Percentiles rank a stretch among this genome's conserved stretches.
phyloP scores from a whole-genome alignment of 805 yeast genomes.

The Candida odintsovae region DNA sequence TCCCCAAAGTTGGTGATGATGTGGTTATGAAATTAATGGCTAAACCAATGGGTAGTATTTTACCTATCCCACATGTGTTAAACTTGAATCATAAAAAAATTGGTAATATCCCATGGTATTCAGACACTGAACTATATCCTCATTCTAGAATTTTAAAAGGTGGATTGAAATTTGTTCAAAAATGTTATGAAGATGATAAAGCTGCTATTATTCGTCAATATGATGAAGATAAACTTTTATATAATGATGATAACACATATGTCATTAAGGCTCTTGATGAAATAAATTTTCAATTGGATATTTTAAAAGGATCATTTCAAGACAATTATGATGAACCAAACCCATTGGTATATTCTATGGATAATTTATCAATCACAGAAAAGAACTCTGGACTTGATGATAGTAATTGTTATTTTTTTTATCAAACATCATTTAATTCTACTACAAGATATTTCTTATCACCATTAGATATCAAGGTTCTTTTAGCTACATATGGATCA shows the following conservation, averaged over 20 bases:
- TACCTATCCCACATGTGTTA: slow-evolving; percentile 46
- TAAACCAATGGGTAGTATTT: slow-evolving; percentile 35
- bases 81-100: slow-evolving; percentile 30
- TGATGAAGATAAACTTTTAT: slow-evolving; percentile 53
- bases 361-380: slow-evolving; percentile 10
- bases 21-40: slow-evolving; percentile 63
- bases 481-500: slow-evolving; percentile 53
- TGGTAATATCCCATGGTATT: slow-evolving; percentile 53
- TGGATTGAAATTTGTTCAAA: slow-evolving; percentile 44
- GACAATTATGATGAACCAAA: slow-evolving; percentile 17
- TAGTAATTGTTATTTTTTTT: slow-evolving; percentile 56
- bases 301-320: slow-evolving; percentile 30
- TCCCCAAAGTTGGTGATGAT: slow-evolving; percentile 51
- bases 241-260: slow-evolving; percentile 53
- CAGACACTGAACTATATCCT: slow-evolving; percentile 32
- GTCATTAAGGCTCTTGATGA: slow-evolving; percentile 48
- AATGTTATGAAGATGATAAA: slow-evolving; percentile 58
- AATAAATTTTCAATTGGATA: slow-evolving; percentile 42
- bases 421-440: slow-evolving; percentile 71
- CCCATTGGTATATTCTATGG: slow-evolving; percentile 9
- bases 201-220: slow-evolving; percentile 42
- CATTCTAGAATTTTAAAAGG: slow-evolving; percentile 72
- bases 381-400: slow-evolving; percentile 26
- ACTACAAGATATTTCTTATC: slow-evolving; percentile 64
- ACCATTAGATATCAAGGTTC: slow-evolving; percentile 71